phyloP scores from a whole-genome alignment of 345 rosid genomes.

The Brassica incana region DNA sequence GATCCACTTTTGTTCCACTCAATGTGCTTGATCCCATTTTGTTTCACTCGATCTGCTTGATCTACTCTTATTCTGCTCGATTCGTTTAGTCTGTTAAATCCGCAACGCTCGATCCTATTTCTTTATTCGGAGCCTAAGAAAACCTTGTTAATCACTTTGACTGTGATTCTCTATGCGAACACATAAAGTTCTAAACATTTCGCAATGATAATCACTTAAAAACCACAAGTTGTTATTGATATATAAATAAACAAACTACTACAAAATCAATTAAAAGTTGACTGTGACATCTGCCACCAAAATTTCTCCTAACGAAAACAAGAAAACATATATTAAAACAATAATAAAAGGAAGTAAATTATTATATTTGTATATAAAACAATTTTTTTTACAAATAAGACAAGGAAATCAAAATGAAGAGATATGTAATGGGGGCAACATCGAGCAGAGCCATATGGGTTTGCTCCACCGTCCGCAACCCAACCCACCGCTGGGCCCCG shows the following conservation, averaged over 20 bases:
- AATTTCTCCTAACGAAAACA: neutral
- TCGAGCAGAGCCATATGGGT: constrained; percentile 11
- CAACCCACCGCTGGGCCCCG: constrained; percentile 7
- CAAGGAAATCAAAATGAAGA: neutral
- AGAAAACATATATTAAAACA: neutral
- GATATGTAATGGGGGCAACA: constrained; percentile 9
- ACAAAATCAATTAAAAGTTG: no score
- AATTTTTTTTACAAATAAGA: neutral
- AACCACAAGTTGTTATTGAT: neutral
- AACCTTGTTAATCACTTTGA: neutral
- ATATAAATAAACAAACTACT: neutral
- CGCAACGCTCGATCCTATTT: no score
- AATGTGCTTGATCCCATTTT: no score
- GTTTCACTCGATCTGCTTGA: no score
- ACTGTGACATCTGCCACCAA: constrained; percentile 10
- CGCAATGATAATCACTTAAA: neutral
- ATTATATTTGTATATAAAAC: neutral
- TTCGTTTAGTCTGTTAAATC: no score
- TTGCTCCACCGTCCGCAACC: constrained; percentile 22
- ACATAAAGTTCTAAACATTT: neutral
- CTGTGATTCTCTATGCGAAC: neutral
- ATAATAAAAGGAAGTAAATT: neutral
- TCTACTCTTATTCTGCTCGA: no score
- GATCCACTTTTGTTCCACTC: no score
- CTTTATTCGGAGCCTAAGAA: neutral